A percentile compares a stretch with the other conserved stretches of the same genome.
These are phyloP conservation scores for Eucalyptus curtisii DNA, from an alignment of 345 rosid genomes.

Conservation along the genomic window DNA sequence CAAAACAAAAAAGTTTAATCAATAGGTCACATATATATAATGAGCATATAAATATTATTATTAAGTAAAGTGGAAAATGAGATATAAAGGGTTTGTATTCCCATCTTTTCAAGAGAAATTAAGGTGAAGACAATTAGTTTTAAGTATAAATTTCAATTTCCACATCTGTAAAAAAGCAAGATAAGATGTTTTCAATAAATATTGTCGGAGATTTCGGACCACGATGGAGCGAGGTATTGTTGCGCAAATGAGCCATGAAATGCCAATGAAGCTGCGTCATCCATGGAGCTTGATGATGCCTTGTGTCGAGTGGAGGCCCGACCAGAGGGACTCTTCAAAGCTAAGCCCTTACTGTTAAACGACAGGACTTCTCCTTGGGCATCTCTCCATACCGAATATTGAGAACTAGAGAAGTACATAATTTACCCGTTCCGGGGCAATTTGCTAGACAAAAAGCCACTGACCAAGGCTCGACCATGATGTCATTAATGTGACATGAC, in stretches of 20 bases:
- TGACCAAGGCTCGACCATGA: neutral
- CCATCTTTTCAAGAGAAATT: no score
- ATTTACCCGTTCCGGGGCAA: neutral
- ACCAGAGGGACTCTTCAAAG: neutral
- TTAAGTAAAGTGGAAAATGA: no score
- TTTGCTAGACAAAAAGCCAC: neutral
- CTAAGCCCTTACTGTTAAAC: neutral
- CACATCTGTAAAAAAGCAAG: no score
- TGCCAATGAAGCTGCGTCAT: neutral
- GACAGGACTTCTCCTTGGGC: neutral
- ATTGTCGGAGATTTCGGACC: neutral
- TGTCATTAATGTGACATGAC: neutral
- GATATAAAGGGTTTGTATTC: accelerated
- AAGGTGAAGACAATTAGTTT: no score
- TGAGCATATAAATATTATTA: neutral
- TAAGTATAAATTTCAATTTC: no score
- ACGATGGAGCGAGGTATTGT: neutral
- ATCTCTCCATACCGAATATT: neutral
- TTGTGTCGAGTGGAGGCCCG: neutral
- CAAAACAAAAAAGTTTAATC: accelerated
- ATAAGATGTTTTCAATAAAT: neutral
- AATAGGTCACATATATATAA: neutral
- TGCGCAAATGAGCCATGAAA: neutral
- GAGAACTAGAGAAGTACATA: neutral
- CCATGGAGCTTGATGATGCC: neutral